A percentile compares a stretch with the other conserved stretches of the same genome.
Conservation (phyloP, 257 asterid genomes). For the Scutellaria galericulata region DNA sequence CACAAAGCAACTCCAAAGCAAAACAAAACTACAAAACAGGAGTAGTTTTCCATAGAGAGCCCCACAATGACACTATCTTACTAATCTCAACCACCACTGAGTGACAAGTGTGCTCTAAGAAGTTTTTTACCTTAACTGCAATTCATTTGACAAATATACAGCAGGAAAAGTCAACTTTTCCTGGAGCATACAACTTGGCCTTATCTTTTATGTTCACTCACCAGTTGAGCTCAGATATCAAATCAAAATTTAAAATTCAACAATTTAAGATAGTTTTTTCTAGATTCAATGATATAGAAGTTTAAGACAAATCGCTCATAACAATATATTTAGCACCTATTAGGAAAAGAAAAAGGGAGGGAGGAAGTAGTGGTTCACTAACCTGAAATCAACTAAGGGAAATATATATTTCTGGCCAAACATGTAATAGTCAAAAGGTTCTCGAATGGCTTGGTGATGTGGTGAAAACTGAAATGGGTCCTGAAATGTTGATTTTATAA, state of each 20-base stretch:
- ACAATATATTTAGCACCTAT: neutral
- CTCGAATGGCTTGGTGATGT: constrained; percentile 79
- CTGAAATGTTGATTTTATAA: constrained; percentile 52
- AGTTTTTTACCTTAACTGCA: neutral
- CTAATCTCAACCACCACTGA: constrained; percentile 19
- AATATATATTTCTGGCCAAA: constrained; percentile 79
- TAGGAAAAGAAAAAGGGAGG: constrained; percentile 20
- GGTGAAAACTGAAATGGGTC: constrained; percentile 80
- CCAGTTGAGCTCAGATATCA: neutral
- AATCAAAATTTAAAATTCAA: constrained; percentile 3
- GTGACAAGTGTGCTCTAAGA: neutral
- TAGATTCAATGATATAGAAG: neutral
- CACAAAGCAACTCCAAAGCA: constrained; percentile 17
- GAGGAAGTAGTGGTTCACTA: constrained; percentile 25
- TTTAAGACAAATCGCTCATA: constrained; percentile 4
- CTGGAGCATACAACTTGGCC: neutral
- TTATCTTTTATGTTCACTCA: neutral
- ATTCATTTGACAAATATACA: neutral
- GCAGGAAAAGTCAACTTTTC: constrained; percentile 8
- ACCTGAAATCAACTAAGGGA: constrained; percentile 85
- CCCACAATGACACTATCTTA: constrained; percentile 4
- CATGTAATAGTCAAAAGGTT: constrained; percentile 86
- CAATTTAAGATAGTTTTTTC: constrained; percentile 10
- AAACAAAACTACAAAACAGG: constrained; percentile 17
- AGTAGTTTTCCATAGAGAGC: neutral